Evolutionary conservation across 768 basidiomycete species (phyloP).

Genomic region (Tephrocybe sp.): DNA sequence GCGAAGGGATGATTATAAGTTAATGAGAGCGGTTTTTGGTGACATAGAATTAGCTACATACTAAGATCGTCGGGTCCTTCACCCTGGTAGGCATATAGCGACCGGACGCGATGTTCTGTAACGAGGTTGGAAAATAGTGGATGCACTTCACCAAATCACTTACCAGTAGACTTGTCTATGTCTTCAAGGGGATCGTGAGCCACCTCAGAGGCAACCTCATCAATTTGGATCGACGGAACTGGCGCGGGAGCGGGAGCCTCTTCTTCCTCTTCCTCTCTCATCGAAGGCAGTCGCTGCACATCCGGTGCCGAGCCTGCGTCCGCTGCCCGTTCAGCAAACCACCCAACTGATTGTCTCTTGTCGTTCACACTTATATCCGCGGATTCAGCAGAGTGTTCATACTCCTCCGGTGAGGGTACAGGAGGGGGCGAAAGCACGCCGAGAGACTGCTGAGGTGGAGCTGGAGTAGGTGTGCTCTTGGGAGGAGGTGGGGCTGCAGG

Average conservation of each 20-base stretch:
- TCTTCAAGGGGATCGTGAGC: slow-evolving; percentile 61
- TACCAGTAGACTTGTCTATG: slow-evolving; percentile 64
- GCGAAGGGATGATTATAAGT: background rate
- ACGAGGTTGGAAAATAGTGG: background rate
- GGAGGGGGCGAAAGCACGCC: slow-evolving; percentile 21
- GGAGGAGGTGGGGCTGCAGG: slow-evolving; percentile 50
- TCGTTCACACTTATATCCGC: slow-evolving; percentile 24
- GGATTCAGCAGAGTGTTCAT: slow-evolving; percentile 29
- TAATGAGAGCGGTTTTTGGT: background rate
- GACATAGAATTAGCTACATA: slow-evolving; percentile 34
- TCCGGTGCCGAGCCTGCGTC: slow-evolving; percentile 42
- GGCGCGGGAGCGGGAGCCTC: slow-evolving; percentile 27
- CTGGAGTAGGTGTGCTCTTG: slow-evolving; percentile 48
- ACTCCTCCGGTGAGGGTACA: slow-evolving; percentile 2
- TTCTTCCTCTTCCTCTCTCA: slow-evolving; percentile 63
- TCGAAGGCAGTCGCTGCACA: slow-evolving; percentile 46
- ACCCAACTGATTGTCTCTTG: slow-evolving; percentile 82
- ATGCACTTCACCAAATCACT: slow-evolving; percentile 20
- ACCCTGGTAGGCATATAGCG: slow-evolving; percentile 82
- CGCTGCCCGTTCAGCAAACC: slow-evolving; percentile 86
- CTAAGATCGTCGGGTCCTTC: slow-evolving; percentile 88
- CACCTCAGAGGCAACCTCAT: slow-evolving; percentile 38
- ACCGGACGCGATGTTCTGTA: slow-evolving; percentile 77
- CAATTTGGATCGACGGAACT: slow-evolving; percentile 59
- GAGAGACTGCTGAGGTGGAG: slow-evolving; percentile 26